Percentiles rank a stretch among this genome's conserved stretches.
phyloP scores from a whole-genome alignment of 202 grass and related monocot species.

The Zizania palustris region DNA sequence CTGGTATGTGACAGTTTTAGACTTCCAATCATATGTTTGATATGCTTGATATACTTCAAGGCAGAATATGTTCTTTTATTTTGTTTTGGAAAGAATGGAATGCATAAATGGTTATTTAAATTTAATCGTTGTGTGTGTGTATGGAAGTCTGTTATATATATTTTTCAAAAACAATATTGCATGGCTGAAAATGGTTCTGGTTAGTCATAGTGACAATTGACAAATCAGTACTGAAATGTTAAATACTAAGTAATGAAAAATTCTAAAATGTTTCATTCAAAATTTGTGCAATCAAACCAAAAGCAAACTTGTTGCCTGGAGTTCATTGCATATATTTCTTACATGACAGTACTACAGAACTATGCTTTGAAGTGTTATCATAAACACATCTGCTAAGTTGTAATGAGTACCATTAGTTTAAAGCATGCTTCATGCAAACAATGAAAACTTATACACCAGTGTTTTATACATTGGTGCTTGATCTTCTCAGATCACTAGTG shows the following conservation, averaged over 20 bases:
- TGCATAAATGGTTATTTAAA: not conserved
- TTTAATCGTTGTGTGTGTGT: not conserved
- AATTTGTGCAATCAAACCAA: slow-evolving; percentile 2
- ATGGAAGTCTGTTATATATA: not conserved
- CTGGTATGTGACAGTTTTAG: slow-evolving; percentile 52
- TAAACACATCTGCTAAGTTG: not conserved
- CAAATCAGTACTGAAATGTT: not conserved
- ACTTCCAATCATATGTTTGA: slow-evolving; percentile 17
- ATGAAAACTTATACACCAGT: not conserved
- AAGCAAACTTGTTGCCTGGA: slow-evolving; percentile 21
- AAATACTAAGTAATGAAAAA: not conserved
- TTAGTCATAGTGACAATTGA: not conserved
- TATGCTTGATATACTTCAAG: slow-evolving; percentile 15
- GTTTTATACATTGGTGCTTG: not conserved
- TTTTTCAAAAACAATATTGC: not conserved
- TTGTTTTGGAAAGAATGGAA: not conserved
- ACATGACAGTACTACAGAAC: not conserved
- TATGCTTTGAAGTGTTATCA: slow-evolving; percentile 7
- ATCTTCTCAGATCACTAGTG: slow-evolving; percentile 35
- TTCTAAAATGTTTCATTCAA: slow-evolving; percentile 23
- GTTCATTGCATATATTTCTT: not conserved
- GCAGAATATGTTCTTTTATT: not conserved
- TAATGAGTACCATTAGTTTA: not conserved
- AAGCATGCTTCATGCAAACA: slow-evolving; percentile 12
- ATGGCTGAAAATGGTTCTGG: not conserved